A percentile compares a stretch with the other conserved stretches of the same genome.
Evolutionary conservation across 352 stramenopile genomes (phyloP).

Genomic region (Pilasporangium apinafurcum): DNA sequence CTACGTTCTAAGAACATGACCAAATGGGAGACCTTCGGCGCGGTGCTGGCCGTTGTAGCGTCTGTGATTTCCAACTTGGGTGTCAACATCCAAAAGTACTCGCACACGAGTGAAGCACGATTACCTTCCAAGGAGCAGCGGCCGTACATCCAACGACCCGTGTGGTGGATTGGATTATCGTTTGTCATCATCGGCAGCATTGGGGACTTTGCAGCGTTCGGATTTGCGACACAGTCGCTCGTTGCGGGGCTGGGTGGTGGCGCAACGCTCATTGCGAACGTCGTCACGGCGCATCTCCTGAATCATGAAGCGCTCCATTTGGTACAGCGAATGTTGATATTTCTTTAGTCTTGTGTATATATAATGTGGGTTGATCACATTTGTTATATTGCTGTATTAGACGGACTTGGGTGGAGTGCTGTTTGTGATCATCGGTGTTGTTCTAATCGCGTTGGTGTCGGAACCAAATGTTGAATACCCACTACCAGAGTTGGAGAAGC

Average conservation of each 20-base stretch:
- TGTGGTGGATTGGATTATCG: constrained; percentile 83
- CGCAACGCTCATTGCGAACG: constrained; percentile 84
- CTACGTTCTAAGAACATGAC: constrained; percentile 23
- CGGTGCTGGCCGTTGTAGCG: constrained; percentile 63
- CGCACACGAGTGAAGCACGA: constrained; percentile 53
- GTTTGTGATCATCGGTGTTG: constrained; percentile 83
- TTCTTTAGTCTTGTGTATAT: background rate
- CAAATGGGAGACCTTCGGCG: constrained; percentile 78
- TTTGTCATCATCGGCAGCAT: constrained; percentile 79
- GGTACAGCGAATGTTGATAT: constrained; percentile 15
- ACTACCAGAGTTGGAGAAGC: constrained; percentile 71
- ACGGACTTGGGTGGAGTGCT: constrained; percentile 79
- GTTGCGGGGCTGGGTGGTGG: constrained; percentile 82
- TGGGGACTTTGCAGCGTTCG: constrained; percentile 86
- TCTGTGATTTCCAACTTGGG: constrained; percentile 86
- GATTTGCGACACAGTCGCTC: constrained; percentile 86
- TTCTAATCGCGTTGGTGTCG: constrained; percentile 83
- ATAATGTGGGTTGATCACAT: background rate
- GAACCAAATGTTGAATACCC: constrained; percentile 85
- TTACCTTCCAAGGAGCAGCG: constrained; percentile 37
- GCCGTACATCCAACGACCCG: constrained; percentile 77
- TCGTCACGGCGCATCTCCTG: constrained; percentile 80
- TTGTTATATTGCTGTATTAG: constrained; percentile 10
- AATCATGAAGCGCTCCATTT: constrained; percentile 73
- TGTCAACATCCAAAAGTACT: constrained; percentile 89